Evolutionary conservation across 495 filamentous ascomycete species (phyloP), one percentile per base, ranked within the genome.

Genomic region (Rhypophila decipiens): DNA sequence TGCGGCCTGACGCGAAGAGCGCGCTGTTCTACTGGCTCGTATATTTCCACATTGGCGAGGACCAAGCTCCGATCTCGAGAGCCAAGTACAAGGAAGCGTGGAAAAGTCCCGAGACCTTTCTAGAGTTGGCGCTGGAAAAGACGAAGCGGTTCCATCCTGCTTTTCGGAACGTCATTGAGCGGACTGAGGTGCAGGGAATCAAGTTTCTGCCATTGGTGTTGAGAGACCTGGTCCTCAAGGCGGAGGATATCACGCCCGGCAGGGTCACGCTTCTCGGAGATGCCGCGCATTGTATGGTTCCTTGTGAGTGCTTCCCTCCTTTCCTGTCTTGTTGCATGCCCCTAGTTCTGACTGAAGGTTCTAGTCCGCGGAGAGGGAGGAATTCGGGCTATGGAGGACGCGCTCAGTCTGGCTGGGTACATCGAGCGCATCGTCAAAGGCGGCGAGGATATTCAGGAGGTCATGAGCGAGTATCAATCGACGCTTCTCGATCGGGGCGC

Each of bases 231-330:
- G 51, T 57, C 27, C 52, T 64, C 2, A 38, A 60, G 19, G 45
- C 48, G 13, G 52, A 54, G 21, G 33, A 39, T n/a, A 27, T 65
- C 35, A 54, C 46, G 24, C 60, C 66, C 12, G 70, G 72, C 8
- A 53, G 70, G 18, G 61, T 68, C 4, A 65, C 68, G 13, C 48
- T 77, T 12, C 46, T 76, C 13, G 75, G 76, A 0, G 75, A 80
- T 53, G 69, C 75, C 1, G 74, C 73, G 2, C 75, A 80, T 55
- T 63, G 72, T 9, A 80, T 80, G 76, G 72, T 71, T 1, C 76
- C 77, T 23, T 42, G 27, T 31, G 27, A 31, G 36, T 39, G 18
- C 11, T 7, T 5, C 18, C 5, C 36, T 19, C 5, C 9, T 39
- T 19, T 39, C 5, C 36, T 39, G 11, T 39, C 36, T n/a, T n/a